A percentile compares a stretch with the other conserved stretches of the same genome.
Evolutionary conservation across 257 asterid species (phyloP).

Genomic region (Apocynum venetum): DNA sequence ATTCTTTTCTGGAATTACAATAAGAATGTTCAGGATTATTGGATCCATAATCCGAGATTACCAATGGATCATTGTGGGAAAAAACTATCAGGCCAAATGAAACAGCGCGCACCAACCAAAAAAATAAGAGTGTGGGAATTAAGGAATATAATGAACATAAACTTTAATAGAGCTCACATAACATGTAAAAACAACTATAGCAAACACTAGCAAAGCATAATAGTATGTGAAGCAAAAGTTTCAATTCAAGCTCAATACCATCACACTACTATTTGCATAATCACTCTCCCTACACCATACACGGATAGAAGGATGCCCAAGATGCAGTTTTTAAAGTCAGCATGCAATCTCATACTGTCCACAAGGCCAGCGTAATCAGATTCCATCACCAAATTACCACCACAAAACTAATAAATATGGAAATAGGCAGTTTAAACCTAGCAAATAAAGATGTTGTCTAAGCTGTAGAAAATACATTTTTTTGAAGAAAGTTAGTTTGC

Average conservation of each 20-base stretch:
- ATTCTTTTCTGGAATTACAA: background rate
- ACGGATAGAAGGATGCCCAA: background rate
- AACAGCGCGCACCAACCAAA: too few relatives aligned
- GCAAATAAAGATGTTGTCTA: background rate
- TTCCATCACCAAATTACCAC: background rate
- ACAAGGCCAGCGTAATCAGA: background rate
- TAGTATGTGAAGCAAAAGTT: background rate
- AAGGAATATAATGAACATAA: background rate
- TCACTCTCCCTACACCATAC: background rate
- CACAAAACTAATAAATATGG: background rate
- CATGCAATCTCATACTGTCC: too few relatives aligned
- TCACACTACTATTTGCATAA: background rate
- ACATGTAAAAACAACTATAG: background rate
- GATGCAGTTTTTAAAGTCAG: background rate
- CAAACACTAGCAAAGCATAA: background rate
- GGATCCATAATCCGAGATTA: background rate
- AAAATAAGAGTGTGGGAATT: too few relatives aligned
- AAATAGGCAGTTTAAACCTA: background rate
- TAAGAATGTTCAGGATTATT: background rate
- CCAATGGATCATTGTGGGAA: background rate
- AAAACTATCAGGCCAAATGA: too few relatives aligned
- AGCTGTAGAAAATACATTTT: background rate
- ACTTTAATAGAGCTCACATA: background rate
- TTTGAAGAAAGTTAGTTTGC: background rate
- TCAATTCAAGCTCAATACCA: background rate